These are phyloP conservation scores for Diaporthe citri DNA, from an alignment of 2,329 filamentous ascomycete species.

Conservation along the genomic window DNA sequence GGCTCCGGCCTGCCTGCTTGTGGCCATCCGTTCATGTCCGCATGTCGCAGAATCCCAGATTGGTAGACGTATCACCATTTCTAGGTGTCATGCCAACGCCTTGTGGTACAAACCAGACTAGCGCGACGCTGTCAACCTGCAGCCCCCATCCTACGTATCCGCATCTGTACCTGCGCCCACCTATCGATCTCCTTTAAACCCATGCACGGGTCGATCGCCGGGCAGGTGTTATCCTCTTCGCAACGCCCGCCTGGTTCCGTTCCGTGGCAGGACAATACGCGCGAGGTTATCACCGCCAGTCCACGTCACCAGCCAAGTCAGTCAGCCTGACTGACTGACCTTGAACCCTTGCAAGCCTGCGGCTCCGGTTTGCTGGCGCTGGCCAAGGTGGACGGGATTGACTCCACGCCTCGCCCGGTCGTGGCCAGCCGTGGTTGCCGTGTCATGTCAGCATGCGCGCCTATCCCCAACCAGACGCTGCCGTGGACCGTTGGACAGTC, in stretches of 20 bases:
- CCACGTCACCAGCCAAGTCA: constrained; percentile 35
- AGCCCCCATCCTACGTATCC: constrained; percentile 36
- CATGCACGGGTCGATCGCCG: constrained; percentile 27
- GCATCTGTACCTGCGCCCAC: constrained; percentile 31
- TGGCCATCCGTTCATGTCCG: constrained; percentile 12
- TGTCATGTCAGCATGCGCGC: constrained; percentile 33
- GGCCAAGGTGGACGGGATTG: constrained; percentile 19
- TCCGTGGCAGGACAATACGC: constrained; percentile 20
- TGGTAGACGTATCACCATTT: constrained; percentile 22
- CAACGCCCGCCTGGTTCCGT: constrained; percentile 21
- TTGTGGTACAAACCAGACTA: constrained; percentile 33
- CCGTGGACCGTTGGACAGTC: constrained; percentile 31
- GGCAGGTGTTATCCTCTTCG: constrained; percentile 22
- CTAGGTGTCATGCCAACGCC: constrained; percentile 31
- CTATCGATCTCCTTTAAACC: constrained; percentile 26
- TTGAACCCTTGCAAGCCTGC: constrained; percentile 28
- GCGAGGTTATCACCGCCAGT: constrained; percentile 35
- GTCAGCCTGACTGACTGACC: constrained; percentile 31
- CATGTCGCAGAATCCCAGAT: constrained; percentile 18
- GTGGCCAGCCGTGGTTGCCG: constrained; percentile 23
- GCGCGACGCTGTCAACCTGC: constrained; percentile 38
- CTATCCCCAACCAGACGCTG: constrained; percentile 10
- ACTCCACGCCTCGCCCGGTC: constrained; percentile 31
- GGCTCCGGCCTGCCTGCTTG: constrained; percentile 10
- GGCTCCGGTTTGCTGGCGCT: constrained; percentile 32